phyloP scores from a whole-genome alignment of 441 rosid genomes.

The Adansonia madagascariensis region DNA sequence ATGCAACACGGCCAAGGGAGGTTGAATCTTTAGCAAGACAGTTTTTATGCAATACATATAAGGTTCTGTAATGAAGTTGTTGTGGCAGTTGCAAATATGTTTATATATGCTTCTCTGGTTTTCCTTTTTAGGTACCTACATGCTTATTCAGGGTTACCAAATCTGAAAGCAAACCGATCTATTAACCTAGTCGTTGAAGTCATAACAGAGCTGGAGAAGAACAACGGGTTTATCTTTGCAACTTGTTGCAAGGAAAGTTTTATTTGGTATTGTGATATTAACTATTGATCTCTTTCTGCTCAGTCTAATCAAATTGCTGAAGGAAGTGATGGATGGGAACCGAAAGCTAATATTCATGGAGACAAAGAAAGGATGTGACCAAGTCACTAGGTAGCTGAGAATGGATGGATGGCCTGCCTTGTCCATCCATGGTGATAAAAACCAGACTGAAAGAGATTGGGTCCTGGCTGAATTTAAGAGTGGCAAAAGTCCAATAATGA shows the following conservation, averaged over 20 bases:
- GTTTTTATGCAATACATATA: conserved; percentile 80
- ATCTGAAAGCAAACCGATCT: conserved; percentile 92
- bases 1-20: conserved; percentile 98
- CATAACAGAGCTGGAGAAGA: conserved; percentile 77
- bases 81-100: neutral
- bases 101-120: neutral
- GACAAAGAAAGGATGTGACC: conserved; percentile 97
- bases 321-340: conserved; percentile 84
- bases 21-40: conserved; percentile 90
- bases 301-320: conserved; percentile 80
- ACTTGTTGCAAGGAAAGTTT: conserved; percentile 13
- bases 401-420: conserved; percentile 99
- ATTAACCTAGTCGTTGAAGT: conserved; percentile 89
- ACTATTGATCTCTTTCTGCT: conserved; percentile 24
- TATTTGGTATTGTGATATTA: conserved; percentile 10
- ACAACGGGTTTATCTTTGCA: conserved; percentile 65
- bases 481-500: conserved; percentile 94
- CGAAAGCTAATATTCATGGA: conserved; percentile 86
- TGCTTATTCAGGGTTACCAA: conserved; percentile 37
- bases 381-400: conserved; percentile 86
- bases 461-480: conserved; percentile 93
- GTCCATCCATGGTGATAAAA: conserved; percentile 98
- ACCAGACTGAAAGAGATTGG: conserved; percentile 93
- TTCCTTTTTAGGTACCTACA: conserved; percentile 14
- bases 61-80: conserved; percentile 48